A percentile compares a stretch with the other conserved stretches of the same genome.
Conservation (phyloP, 306 rosid species). For the Herpetospermum pedunculosum region DNA sequence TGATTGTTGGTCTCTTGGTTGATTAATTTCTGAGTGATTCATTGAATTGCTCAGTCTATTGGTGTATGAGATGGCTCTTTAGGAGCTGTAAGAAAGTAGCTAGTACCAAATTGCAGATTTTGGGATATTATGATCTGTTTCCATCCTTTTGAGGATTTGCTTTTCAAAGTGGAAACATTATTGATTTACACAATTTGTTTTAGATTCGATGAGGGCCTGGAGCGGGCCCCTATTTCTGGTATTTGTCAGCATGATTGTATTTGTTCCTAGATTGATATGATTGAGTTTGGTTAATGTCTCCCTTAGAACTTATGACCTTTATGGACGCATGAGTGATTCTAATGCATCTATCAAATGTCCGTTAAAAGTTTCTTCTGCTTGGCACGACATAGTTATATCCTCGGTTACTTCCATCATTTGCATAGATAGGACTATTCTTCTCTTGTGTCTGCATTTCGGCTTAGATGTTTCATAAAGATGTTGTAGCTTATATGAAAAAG, state of each 20-base stretch:
- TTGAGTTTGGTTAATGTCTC: background rate
- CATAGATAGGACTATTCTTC: background rate
- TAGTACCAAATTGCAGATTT: background rate
- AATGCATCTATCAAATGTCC: background rate
- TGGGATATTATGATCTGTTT: background rate
- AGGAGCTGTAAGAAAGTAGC: background rate
- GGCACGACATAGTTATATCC: background rate
- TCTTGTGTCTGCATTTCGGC: background rate
- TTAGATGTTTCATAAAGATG: background rate
- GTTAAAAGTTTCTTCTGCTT: background rate
- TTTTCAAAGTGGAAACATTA: background rate
- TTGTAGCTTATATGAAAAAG: background rate
- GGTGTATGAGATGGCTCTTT: background rate
- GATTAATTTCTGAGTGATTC: background rate
- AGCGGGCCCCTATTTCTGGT: background rate
- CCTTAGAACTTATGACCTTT: background rate
- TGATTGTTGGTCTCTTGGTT: background rate
- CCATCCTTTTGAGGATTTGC: background rate
- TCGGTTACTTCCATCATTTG: background rate
- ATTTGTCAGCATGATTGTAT: background rate
- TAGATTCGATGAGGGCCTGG: background rate
- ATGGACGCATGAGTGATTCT: background rate
- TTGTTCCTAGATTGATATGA: slow-evolving; percentile 1
- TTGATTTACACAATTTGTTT: background rate
- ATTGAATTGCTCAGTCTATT: background rate